Base-by-base conservation (phyloP, 148 eudicot species). In the Nyssa sinensis region DNA sequence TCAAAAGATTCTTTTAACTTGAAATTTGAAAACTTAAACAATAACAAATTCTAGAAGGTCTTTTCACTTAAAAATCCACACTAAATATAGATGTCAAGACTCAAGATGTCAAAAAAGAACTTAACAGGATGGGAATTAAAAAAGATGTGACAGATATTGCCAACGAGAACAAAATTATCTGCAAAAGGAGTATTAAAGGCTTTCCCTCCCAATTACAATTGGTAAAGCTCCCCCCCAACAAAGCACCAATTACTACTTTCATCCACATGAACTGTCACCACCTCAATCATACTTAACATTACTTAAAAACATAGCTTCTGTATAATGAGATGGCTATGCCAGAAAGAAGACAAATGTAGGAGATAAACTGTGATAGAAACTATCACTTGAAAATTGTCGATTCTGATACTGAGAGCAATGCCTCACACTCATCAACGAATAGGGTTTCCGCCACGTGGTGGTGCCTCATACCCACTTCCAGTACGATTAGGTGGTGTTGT, bases 371-470 rank as follows among this genome's bases (percentile, higher is more conserved):
- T 35, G n/a, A 55, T 70, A 11, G 62, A 70, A 70, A 32, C 63
- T 57, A 55, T 2, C 23, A 27, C 44, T 62, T 61, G 34, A 63
- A 61, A 59, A 28, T 59, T 7, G 23, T 59, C 65, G 17, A n/a
- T 17, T 17, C 34, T 57, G 27, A 72, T 4, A 17, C 8, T 7
- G 10, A 51, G 29, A 35, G 19, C 71, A 16, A 16, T 33, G 44
- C 62, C 49, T 35, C 70, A 47, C 67, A 60, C 53, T 84, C 78
- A 91, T 80, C 93, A 77, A 31, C 82, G 90, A 63, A 49, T 66
- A 24, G 89, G 71, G 59, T 87, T 84, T 61, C 77, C 85, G 11
- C 88, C 89, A 28, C 71, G 84, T 62, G 89, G 53, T 64, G 77
- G 80, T 27, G 79, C 68, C 69, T 87, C 84, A 76, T 84, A 81